Evolutionary conservation across 371 early-diverging fungal genomes (phyloP).

Genomic region (Mortierella sp.): DNA sequence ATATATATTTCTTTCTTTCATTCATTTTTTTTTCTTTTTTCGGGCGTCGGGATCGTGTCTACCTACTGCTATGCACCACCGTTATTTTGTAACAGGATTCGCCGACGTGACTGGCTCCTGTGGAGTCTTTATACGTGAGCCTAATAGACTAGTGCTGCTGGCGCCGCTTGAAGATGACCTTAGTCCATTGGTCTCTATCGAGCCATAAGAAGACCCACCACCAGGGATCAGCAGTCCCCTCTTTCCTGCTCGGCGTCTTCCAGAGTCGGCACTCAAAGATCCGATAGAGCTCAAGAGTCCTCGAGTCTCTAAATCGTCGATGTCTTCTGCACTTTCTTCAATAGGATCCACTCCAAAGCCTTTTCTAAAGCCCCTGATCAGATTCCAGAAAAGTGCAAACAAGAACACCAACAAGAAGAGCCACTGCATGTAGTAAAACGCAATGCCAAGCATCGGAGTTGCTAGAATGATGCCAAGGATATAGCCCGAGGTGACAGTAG

Average conservation of each 20-base stretch:
- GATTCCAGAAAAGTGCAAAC: constrained; percentile 56
- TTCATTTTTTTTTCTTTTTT: background rate
- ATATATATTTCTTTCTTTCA: too few species aligned
- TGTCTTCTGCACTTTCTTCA: constrained; percentile 32
- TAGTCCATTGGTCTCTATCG: constrained; percentile 11
- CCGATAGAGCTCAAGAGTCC: constrained; percentile 30
- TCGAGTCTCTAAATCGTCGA: constrained; percentile 39
- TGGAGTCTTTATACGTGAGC: too few species aligned
- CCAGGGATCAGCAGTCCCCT: constrained; percentile 46
- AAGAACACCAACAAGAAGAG: constrained; percentile 60
- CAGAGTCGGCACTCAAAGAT: constrained; percentile 36
- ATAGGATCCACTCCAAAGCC: constrained; percentile 42
- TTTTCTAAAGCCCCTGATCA: constrained; percentile 42
- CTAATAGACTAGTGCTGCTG: background rate
- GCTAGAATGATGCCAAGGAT: constrained; percentile 61
- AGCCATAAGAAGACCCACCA: constrained; percentile 34
- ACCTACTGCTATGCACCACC: too few species aligned
- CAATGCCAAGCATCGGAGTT: constrained; percentile 64
- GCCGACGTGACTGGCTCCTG: too few species aligned
- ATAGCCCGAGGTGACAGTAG: constrained; percentile 64
- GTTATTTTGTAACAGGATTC: too few species aligned
- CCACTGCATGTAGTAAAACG: constrained; percentile 69
- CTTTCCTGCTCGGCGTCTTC: constrained; percentile 29
- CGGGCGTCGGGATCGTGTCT: too few species aligned
- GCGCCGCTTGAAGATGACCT: background rate